These are phyloP conservation scores for Monascus ruber DNA, from an alignment of 2,329 filamentous ascomycete genomes.

Conservation along the genomic window DNA sequence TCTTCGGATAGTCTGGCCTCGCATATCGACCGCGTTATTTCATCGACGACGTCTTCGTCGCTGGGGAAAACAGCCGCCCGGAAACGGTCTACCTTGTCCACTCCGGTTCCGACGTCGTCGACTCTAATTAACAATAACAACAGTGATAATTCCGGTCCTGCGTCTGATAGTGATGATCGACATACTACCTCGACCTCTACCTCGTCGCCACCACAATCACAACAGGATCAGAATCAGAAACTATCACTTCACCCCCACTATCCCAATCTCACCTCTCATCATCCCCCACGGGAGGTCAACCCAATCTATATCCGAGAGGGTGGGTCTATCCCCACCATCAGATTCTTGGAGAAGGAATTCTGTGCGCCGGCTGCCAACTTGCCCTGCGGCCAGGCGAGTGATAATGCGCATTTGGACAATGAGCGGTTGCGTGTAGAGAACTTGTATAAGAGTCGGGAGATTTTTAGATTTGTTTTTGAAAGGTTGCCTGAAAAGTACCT, in stretches of 20 bases:
- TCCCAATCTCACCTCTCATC: not conserved
- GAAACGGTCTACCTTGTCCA: slow-evolving; percentile 15
- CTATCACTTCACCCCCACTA: not conserved
- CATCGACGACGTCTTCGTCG: slow-evolving; percentile 26
- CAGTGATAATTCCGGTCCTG: slow-evolving; percentile 1
- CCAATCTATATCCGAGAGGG: slow-evolving; percentile 93
- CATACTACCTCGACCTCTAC: not conserved
- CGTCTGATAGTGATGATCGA: not conserved
- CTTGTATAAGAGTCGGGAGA: slow-evolving; percentile 79
- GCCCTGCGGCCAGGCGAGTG: slow-evolving; percentile 88
- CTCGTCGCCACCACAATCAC: not conserved
- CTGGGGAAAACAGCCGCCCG: slow-evolving; percentile 15
- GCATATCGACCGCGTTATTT: slow-evolving; percentile 28
- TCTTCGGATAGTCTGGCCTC: slow-evolving; percentile 30
- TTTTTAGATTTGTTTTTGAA: slow-evolving; percentile 76
- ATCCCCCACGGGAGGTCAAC: slow-evolving; percentile 7
- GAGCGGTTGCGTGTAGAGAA: slow-evolving; percentile 84
- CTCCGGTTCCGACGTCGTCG: slow-evolving; percentile 27
- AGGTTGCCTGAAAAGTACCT: slow-evolving; percentile 39
- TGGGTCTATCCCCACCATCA: slow-evolving; percentile 85
- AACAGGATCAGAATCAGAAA: not conserved
- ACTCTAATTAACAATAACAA: slow-evolving; percentile 22
- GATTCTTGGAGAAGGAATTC: slow-evolving; percentile 92
- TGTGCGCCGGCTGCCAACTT: slow-evolving; percentile 80
- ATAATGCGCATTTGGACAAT: slow-evolving; percentile 88